phyloP scores from a whole-genome alignment of 208 protist species.

The Angomonas ambiguus region DNA sequence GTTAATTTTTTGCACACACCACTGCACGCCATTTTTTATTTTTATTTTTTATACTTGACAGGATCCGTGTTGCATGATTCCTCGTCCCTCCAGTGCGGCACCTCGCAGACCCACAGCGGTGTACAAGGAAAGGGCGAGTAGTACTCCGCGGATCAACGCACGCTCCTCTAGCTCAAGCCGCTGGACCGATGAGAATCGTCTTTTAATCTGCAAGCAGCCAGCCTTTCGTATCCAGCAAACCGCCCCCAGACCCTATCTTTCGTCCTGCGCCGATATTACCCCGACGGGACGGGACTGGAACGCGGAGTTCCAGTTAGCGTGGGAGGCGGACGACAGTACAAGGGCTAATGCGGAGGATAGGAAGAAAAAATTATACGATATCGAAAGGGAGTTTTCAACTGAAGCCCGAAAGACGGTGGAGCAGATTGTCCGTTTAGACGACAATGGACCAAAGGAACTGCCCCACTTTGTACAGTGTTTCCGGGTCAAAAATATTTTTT shows the following conservation, averaged over 20 bases:
- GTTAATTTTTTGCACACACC: too few species aligned
- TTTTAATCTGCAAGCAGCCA: conserved; percentile 56
- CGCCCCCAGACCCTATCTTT: conserved; percentile 59
- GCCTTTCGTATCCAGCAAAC: conserved; percentile 78
- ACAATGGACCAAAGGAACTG: conserved; percentile 64
- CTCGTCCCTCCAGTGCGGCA: background rate
- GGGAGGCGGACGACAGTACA: conserved; percentile 67
- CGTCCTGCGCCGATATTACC: conserved; percentile 59
- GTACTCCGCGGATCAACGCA: background rate
- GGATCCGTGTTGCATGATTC: background rate
- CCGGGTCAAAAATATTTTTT: conserved; percentile 81
- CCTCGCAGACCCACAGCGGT: background rate
- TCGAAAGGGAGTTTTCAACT: conserved; percentile 57
- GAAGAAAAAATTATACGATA: conserved; percentile 28
- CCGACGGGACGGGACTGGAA: conserved; percentile 65
- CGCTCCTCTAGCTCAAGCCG: conserved; percentile 19
- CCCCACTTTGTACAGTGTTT: conserved; percentile 81
- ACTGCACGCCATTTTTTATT: conserved; percentile 10
- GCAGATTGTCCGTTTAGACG: conserved; percentile 80
- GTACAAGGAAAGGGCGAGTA: background rate
- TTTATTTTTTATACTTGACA: too few species aligned
- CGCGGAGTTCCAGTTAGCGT: conserved; percentile 79
- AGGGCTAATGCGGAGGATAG: conserved; percentile 46
- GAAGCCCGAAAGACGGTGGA: conserved; percentile 41
- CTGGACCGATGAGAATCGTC: conserved; percentile 35